A percentile compares a stretch with the other conserved stretches of the same genome.
Evolutionary conservation across 1,139 yeast genomes (phyloP).

Genomic region (Williopsis jadinii): DNA sequence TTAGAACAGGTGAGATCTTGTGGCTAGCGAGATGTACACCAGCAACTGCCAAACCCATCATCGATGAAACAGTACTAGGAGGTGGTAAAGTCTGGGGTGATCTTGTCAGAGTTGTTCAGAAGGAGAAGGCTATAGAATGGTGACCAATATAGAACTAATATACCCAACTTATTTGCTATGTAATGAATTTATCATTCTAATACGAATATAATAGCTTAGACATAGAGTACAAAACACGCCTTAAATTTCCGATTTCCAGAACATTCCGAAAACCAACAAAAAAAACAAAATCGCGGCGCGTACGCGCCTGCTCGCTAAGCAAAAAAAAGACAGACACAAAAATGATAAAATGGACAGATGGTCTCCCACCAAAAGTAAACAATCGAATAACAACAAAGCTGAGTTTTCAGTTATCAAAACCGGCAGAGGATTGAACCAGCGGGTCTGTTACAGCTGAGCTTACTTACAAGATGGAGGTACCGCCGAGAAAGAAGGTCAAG

Average conservation of each 20-base stretch:
- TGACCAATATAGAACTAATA: slow-evolving; percentile 18
- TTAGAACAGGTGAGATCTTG: slow-evolving; percentile 64
- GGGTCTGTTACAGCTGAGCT: no score
- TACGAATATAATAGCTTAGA: no score
- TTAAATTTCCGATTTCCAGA: no score
- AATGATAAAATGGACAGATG: not conserved
- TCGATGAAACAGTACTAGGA: slow-evolving; percentile 63
- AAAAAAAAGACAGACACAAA: not conserved
- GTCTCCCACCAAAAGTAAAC: slow-evolving; percentile 6
- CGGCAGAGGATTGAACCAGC: no score
- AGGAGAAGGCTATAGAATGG: slow-evolving; percentile 49
- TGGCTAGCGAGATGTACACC: slow-evolving; percentile 91
- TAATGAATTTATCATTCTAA: no score
- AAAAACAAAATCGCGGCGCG: no score
- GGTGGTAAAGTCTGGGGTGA: slow-evolving; percentile 71
- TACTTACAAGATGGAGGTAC: not conserved
- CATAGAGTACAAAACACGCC: no score
- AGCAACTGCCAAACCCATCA: slow-evolving; percentile 61
- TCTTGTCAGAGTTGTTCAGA: slow-evolving; percentile 56
- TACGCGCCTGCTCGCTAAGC: not conserved
- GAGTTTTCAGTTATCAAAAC: no score
- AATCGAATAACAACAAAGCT: not conserved
- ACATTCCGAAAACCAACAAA: no score
- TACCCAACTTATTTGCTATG: no score
- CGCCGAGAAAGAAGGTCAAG: slow-evolving; percentile 6